Conservation (phyloP, 768 basidiomycete species). For the Naganishia friedmannii region DNA sequence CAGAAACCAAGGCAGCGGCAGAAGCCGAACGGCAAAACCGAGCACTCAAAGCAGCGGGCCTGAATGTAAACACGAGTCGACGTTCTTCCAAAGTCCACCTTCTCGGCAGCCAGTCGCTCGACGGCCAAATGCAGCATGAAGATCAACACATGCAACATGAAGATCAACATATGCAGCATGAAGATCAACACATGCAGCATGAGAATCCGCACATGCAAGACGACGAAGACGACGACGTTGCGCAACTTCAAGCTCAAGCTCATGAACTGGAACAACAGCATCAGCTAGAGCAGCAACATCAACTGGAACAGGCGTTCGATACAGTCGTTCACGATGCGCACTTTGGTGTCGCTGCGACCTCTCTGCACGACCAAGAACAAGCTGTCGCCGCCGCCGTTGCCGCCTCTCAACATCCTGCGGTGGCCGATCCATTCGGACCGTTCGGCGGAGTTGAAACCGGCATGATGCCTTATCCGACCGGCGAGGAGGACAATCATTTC, state of each 20-base stretch:
- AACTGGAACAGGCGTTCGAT: conserved; percentile 18
- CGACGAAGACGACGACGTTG: conserved; percentile 21
- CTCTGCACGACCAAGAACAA: conserved; percentile 16
- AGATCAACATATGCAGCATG: neutral
- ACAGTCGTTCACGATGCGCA: conserved; percentile 16
- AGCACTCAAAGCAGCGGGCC: conserved; percentile 23
- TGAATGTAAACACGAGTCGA: conserved; percentile 9
- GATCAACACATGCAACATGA: neutral
- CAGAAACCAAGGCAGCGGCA: conserved; percentile 33
- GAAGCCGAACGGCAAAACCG: conserved; percentile 30
- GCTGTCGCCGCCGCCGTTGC: conserved; percentile 18
- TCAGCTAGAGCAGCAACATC: conserved; percentile 18
- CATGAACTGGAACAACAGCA: conserved; percentile 23
- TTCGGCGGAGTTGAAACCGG: neutral
- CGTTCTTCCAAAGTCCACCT: conserved; percentile 10
- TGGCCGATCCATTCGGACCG: conserved; percentile 15
- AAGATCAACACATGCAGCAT: neutral
- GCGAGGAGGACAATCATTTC: conserved; percentile 1
- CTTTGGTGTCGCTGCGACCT: conserved; percentile 8
- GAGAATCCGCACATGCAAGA: conserved; percentile 3
- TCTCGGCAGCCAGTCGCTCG: neutral
- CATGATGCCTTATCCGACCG: conserved; percentile 9
- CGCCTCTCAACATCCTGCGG: neutral
- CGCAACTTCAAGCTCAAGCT: conserved; percentile 16
- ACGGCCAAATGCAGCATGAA: neutral